A percentile compares a stretch with the other conserved stretches of the same genome.
Conservation (phyloP, 192 early-diverging fungal genomes). For the Rhizophagus prolifer region DNA sequence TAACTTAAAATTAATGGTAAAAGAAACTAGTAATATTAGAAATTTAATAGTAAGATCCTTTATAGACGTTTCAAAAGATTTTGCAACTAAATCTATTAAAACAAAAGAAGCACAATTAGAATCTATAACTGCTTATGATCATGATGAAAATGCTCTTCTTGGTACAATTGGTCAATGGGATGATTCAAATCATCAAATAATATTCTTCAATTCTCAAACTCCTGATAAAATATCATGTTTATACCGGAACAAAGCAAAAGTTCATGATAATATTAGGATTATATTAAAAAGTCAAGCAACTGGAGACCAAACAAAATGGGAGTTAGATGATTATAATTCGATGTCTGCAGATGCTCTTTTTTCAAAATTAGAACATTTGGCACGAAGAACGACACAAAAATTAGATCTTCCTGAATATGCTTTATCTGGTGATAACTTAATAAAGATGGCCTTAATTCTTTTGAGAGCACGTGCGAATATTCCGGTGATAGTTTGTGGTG, state of each 20-base stretch:
- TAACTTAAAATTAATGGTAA: slow-evolving; percentile 26
- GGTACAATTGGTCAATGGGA: neutral
- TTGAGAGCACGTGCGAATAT: slow-evolving; percentile 1
- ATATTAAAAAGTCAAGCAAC: neutral
- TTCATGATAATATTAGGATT: neutral
- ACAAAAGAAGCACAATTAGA: neutral
- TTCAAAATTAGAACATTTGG: slow-evolving; percentile 3
- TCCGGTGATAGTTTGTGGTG: neutral
- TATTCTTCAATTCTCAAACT: slow-evolving; percentile 19
- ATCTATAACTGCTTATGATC: neutral
- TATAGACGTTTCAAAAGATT: slow-evolving; percentile 13
- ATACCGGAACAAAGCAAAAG: slow-evolving; percentile 1
- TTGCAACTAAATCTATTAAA: slow-evolving; percentile 3
- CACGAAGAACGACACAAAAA: slow-evolving; percentile 4
- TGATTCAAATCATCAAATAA: slow-evolving; percentile 2
- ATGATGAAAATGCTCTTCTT: neutral
- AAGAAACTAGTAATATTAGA: slow-evolving; percentile 15
- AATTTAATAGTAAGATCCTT: slow-evolving; percentile 16
- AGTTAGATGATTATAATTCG: neutral
- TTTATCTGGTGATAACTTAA: slow-evolving; percentile 9
- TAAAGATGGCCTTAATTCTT: slow-evolving; percentile 24
- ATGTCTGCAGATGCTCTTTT: neutral
- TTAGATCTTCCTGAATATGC: neutral
- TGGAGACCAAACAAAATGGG: neutral
- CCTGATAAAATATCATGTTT: neutral